Base-by-base conservation (phyloP, 164 flowering plant species). In the Houttuynia cordata region DNA sequence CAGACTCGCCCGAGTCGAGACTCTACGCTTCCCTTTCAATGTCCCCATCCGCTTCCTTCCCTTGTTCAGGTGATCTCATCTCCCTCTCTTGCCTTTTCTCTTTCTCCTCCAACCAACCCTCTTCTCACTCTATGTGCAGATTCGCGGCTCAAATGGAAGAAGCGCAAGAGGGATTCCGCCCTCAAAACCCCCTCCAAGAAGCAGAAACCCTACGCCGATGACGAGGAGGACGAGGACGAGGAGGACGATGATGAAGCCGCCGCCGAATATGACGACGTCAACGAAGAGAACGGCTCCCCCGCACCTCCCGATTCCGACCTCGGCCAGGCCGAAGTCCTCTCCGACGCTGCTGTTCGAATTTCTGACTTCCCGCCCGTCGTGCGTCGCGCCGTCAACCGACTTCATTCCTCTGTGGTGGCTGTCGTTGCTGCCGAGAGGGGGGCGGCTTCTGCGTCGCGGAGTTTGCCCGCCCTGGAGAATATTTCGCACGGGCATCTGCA, bases 401-500 rank as follows among this genome's bases (percentile, higher is more conserved):
- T 80, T 7, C 98, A 93, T 66, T 68, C 86, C 13, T 86, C 91
- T 0, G 92, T 93, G 24, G 62, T 80, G 42, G 68, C 73, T 8
- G 69, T 90, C 56, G 84, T 73, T 50, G 82, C 77, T 0, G 63
- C 75, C 19, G 96, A 93, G 75, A 74, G 78, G 13, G 45, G 10
- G 21, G 22, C 14, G 9, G 34, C 41, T 19, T 17, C 22, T 5
- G 13, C 41, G 40, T 37, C 37, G 12, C 66, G 61, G 24, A 68
- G 57, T 56, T 58, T 65, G 13, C 49, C 65, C 40, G 63, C 67
- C 21, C 62, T 93, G 76, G 99, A 93, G 81, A 93, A 90, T 69
- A 74, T 93, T 39, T 90, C 97, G 37, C 76, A 83, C 59, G 97
- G 97, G 24, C 98, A 93, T 82, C 72, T 93, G 17, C 97, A 93